Base-by-base conservation (phyloP, 192 early-diverging fungal genomes). In the Chytriomyces confervae region DNA sequence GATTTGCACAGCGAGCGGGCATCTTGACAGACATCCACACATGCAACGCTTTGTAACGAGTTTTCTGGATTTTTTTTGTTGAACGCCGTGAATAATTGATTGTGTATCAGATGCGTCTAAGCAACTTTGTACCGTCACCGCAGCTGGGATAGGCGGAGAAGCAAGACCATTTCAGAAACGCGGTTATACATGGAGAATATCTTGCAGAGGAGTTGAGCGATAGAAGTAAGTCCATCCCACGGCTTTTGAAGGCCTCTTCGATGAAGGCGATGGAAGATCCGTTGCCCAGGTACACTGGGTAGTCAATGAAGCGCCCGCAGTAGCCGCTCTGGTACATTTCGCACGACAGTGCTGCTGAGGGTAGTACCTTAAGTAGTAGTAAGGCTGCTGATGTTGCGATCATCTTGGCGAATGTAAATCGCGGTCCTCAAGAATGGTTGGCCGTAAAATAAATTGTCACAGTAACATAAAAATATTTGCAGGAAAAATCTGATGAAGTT, bases 141-240 rank as follows among this genome's bases (percentile, higher is more conserved):
- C 62, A 64, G 27, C n/a, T 23, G 11, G 62, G 62, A 29, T 64
- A 64, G 5, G 62, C 16, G 2, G 62, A 18, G 20, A 23, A 64
- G 29, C 62, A 64, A 11, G 27, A 27, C n/a, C 18, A 64, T 27
- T 64, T 27, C n/a, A 64, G 20, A 64, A 64, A 64, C 18, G 62
- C 13, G 11, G 62, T 64, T 18, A 64, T 29, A 27, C 62, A 64
- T 6, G 16, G 27, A 24, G 18, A 29, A 64, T 64, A 64, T 29
- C 13, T 18, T 29, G 29, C 20, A 4, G 62, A 24, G 8, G 18
- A 13, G 27, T 64, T 64, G 20, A 64, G 27, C 13, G 11, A 13
- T 13, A 64, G 27, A 64, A 64, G 16, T 5, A 64, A 24, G 27
- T 64, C 62, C 62, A 64, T 18, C 27, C 62, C 62, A 13, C 18